Base-by-base conservation (phyloP, 2,329 filamentous ascomycete species). In the Calonectria pseudoreteaudii region DNA sequence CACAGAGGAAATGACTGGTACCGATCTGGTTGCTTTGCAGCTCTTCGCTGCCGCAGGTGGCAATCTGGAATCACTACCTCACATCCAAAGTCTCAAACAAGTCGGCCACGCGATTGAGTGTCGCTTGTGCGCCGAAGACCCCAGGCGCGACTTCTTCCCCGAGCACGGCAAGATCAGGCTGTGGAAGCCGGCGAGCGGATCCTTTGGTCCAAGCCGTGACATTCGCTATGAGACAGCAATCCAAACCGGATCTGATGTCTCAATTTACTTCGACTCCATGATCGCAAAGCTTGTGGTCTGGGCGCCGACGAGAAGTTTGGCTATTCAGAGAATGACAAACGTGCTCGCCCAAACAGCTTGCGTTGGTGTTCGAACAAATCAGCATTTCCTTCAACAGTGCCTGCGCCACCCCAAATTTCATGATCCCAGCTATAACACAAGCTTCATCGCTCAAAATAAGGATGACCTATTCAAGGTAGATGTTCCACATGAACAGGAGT, bases 311-410 rank as follows among this genome's bases (percentile, higher is more conserved):
- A 76, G 84, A 16, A 68, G 77, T 0, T 66, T 82, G 16, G 85
- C 85, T 0, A 82, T 85, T 18, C 76, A 81, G 38, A 85, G 83
- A 60, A 85, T 85, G 82, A 76, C 68, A 8, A 72, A 77, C 6
- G 79, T 83, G 1, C 77, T 86, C 1, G 77, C 82, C 0, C 72
- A 84, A 18, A 85, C 84, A 0, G 82, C 83, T 23, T 88, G 86
- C 67, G 81, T 86, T 66, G 86, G 86, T 26, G 83, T 87, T 64
- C 82, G 85, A 65, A 94, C 93, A 1, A 94, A 94, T 80, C 93
- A 94, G 66, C 91, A 93, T 75, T 94, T 94, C 79, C 83, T 94
- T 58, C 94, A 94, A 82, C 86, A 88, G 23, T 88, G 93, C 76
- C 92, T 92, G 74, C 87, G 88, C n/a, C 93, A 91, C 75, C 86